Conservation (phyloP, 805 yeast species). For the Yamadazyma philogaea region DNA sequence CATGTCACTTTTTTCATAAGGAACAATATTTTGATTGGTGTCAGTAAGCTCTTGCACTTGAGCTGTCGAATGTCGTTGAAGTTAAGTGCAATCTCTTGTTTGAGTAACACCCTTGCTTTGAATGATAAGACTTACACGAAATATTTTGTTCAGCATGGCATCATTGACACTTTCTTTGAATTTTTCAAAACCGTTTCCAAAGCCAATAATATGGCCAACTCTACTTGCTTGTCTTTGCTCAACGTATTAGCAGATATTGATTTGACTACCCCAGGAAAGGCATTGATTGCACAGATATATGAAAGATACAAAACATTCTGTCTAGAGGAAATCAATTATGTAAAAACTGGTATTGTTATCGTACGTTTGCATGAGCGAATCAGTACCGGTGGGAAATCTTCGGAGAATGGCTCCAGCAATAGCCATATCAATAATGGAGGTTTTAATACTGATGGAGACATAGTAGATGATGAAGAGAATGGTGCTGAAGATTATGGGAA, state of each 20-base stretch:
- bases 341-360: conserved; percentile 28
- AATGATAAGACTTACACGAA: conserved; percentile 62
- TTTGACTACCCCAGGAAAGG: conserved; percentile 14
- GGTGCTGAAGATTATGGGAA: conserved; percentile 6
- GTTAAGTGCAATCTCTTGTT: conserved; percentile 65
- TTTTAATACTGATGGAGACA: conserved; percentile 10
- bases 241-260: conserved; percentile 38
- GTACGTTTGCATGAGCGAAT: conserved; percentile 14
- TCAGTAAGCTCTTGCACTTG: conserved; percentile 46
- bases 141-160: conserved; percentile 53
- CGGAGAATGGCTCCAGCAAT: conserved; percentile 1
- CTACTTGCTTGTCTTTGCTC: conserved; percentile 70
- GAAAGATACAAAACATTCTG: conserved; percentile 28
- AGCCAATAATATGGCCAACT: conserved; percentile 63
- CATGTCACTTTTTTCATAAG: conserved; percentile 65
- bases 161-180: conserved; percentile 48
- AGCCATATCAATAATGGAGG: conserved; percentile 13
- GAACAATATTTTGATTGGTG: conserved; percentile 54
- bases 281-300: conserved; percentile 29
- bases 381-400: conserved; percentile 3
- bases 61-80: conserved; percentile 50
- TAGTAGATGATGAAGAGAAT: conserved; percentile 11
- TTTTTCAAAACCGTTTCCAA: conserved; percentile 47
- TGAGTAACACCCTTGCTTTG: conserved; percentile 57
- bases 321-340: conserved; percentile 24